These are phyloP conservation scores for Polymyxa betae DNA, from an alignment of 208 protist genomes.

Conservation along the genomic window DNA sequence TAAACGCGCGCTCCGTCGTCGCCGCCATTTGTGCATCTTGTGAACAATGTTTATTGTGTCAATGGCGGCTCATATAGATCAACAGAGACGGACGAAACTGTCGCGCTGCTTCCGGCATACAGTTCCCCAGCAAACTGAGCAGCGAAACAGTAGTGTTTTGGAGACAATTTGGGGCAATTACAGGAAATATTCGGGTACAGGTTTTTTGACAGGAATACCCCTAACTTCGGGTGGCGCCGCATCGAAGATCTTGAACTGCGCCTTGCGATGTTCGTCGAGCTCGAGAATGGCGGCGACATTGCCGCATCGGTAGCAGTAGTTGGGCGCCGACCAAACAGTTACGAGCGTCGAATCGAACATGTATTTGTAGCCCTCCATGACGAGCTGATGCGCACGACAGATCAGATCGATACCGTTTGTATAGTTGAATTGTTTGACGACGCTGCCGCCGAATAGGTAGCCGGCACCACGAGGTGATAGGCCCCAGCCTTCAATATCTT, in stretches of 20 bases:
- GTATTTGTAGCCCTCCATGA: slow-evolving; percentile 77
- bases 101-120: no score
- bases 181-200: slow-evolving; percentile 79
- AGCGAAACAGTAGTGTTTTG: no score
- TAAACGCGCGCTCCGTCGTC: no score
- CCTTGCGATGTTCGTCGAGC: slow-evolving; percentile 92
- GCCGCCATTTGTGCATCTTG: no score
- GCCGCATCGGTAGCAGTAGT: slow-evolving; percentile 75
- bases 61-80: no score
- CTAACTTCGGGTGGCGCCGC: slow-evolving; percentile 88
- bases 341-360: slow-evolving; percentile 73
- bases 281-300: slow-evolving; percentile 72
- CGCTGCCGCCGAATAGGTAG: slow-evolving; percentile 97
- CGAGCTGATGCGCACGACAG: slow-evolving; percentile 73
- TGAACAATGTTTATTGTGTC: no score
- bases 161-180: slow-evolving; percentile 58
- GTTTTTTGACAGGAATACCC: slow-evolving; percentile 74
- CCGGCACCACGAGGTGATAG: slow-evolving; percentile 95
- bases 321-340: slow-evolving; percentile 76
- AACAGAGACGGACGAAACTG: no score
- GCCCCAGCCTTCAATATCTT: slow-evolving; percentile 93
- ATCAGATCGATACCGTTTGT: slow-evolving; percentile 91
- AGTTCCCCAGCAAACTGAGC: no score
- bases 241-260: slow-evolving; percentile 89
- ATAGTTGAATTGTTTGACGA: slow-evolving; percentile 88